Base-by-base conservation (phyloP, 169 alveolate genomes). In the Theileria annulata region DNA sequence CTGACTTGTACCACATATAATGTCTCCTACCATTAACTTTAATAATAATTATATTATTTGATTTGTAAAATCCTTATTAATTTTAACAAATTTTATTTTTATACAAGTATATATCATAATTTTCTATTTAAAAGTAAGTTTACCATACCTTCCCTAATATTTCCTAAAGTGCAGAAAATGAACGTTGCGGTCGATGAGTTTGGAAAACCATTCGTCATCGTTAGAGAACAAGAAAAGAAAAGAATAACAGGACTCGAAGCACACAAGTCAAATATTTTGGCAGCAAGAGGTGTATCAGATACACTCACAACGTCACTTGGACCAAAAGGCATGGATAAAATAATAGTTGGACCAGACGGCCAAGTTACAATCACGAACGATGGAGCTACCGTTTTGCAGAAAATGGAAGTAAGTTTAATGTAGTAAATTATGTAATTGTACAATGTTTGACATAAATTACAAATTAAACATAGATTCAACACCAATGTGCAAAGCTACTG, bases 261-360 rank as follows among this genome's bases (percentile, higher is more conserved):
- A 17, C 98, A 98, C 87, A 95, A 96, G 92, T 96, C 98, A 49
- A 96, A 98, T 88, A 98, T 98, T 35, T 66, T 95, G 76, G 99
- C 99, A n/a, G 99, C 99, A 3, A 88, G 95, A 73, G 95, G 99
- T 25, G 97, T 98, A 10, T 98, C 99, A 8, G 96, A 95, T 85
- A 92, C 98, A 19, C 92, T 98, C 73, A 92, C 96, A 74, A 94
- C 99, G 68, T 96, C 99, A 21, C 94, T 98, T 75, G 99, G 99
- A 0, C 99, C 99, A 21, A 96, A 97, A 79, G 99, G 99, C 28
- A 98, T 98, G 99, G 99, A 98, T 85, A 98, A 98, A 85, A 97
- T 98, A 91, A 95, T 98, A 69, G 99, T 97, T 17, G 92, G 99
- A 56, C 98, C 99, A 25, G 99, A 98, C 83, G 97, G 99, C 15